These are phyloP conservation scores for Rhypophila decipiens DNA, from an alignment of 495 filamentous ascomycete genomes.

Conservation along the genomic window DNA sequence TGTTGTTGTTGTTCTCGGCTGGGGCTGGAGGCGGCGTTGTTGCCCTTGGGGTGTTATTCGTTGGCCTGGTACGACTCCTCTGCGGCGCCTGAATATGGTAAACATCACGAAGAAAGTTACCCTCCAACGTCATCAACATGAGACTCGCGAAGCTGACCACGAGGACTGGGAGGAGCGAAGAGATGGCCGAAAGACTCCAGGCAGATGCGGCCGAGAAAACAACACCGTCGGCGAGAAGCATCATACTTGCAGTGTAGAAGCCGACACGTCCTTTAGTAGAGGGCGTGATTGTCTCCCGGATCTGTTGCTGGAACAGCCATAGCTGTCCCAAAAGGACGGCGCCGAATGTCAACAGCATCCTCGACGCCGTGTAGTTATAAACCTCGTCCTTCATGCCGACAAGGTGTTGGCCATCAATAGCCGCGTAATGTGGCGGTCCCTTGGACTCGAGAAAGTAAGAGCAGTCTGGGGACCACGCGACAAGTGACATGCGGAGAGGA, in stretches of 20 bases:
- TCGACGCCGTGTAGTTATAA: slow-evolving; percentile 57
- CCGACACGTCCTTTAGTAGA: slow-evolving; percentile 88
- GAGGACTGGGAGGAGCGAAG: slow-evolving; percentile 62
- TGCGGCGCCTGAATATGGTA: slow-evolving; percentile 84
- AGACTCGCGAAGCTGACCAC: slow-evolving; percentile 70
- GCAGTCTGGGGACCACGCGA: slow-evolving; percentile 91
- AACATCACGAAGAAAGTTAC: slow-evolving; percentile 82
- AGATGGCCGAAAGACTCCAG: slow-evolving; percentile 56
- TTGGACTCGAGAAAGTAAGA: slow-evolving; percentile 86
- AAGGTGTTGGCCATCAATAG: slow-evolving; percentile 60
- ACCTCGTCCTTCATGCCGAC: slow-evolving; percentile 73
- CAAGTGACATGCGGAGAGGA: slow-evolving; percentile 69
- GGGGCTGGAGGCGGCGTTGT: slow-evolving; percentile 8
- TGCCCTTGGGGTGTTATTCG: slow-evolving; percentile 23
- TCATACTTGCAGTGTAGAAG: slow-evolving; percentile 76
- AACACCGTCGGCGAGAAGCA: slow-evolving; percentile 79
- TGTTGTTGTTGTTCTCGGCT: slow-evolving; percentile 17
- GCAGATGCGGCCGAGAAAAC: slow-evolving; percentile 54
- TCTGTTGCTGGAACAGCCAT: slow-evolving; percentile 69
- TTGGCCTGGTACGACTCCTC: slow-evolving; percentile 51
- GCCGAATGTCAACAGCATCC: slow-evolving; percentile 61
- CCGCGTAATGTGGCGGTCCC: slow-evolving; percentile 64
- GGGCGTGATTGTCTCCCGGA: slow-evolving; percentile 89
- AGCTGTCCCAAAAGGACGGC: slow-evolving; percentile 63
- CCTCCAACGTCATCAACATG: slow-evolving; percentile 56